Evolutionary conservation across 2,329 filamentous ascomycete species (phyloP).

Genomic region (Coniochaeta prunicola): DNA sequence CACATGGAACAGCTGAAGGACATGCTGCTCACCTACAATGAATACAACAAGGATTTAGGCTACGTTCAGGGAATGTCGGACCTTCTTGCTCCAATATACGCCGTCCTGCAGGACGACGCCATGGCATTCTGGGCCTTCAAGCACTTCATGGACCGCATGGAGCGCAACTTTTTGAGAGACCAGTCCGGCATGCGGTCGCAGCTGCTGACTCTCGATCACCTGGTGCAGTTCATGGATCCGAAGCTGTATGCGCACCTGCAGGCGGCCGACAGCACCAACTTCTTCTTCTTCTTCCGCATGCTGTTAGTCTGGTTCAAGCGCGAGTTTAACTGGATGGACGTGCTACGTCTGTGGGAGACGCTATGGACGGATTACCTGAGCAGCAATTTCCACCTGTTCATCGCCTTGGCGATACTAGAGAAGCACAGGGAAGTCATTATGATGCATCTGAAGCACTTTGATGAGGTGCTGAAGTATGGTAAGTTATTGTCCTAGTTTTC

Average conservation of each 20-base stretch:
- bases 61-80: constrained; percentile 99
- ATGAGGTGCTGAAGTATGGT: constrained; percentile 96
- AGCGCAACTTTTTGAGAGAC: constrained; percentile 90
- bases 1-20: constrained; percentile 99
- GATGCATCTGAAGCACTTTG: constrained; percentile 87
- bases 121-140: constrained; percentile 96
- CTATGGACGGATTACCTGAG: constrained; percentile 91
- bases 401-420: constrained; percentile 89
- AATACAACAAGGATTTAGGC: constrained; percentile 90
- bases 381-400: constrained; percentile 88
- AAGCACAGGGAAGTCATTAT: constrained; percentile 97
- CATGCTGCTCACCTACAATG: constrained; percentile 97
- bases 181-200: constrained; percentile 95
- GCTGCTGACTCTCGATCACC: constrained; percentile 82
- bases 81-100: constrained; percentile 89
- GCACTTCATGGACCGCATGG: constrained; percentile 96
- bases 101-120: constrained; percentile 94
- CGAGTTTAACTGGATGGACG: constrained; percentile 85
- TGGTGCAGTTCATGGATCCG: constrained; percentile 95
- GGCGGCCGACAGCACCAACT: constrained; percentile 90
- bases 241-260: constrained; percentile 87
- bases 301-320: constrained; percentile 98
- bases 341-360: constrained; percentile 82
- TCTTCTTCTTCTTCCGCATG: constrained; percentile 99
- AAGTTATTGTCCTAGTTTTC: constrained; percentile 26